Conservation (phyloP, 179 eudicot species). For the Beta macrorhiza region DNA sequence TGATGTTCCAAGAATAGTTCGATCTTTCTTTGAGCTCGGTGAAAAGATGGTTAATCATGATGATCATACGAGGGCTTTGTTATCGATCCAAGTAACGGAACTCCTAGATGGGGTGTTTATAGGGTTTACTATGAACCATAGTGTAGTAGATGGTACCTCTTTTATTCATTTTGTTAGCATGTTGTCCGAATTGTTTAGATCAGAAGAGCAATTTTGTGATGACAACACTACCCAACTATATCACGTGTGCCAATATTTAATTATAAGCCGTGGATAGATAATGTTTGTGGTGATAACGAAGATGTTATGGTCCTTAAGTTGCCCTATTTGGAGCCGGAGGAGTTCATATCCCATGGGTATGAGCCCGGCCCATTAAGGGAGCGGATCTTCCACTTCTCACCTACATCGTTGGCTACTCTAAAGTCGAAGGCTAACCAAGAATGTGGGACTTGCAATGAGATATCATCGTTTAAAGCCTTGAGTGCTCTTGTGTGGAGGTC, state of each 20-base stretch:
- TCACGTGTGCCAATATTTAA: background rate
- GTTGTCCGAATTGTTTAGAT: background rate
- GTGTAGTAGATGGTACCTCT: constrained; percentile 8
- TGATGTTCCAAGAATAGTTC: too few species aligned
- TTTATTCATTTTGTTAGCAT: background rate
- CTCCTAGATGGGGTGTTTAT: constrained; percentile 6
- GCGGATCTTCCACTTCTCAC: constrained; percentile 28
- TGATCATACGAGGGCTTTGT: constrained; percentile 18
- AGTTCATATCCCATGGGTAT: background rate
- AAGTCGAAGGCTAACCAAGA: constrained; percentile 35
- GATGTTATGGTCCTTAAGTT: background rate
- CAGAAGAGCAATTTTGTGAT: background rate
- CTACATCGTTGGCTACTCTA: constrained; percentile 1
- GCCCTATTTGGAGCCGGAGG: constrained; percentile 14
- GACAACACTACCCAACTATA: background rate
- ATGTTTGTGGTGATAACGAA: too few species aligned
- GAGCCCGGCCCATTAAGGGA: constrained; percentile 13
- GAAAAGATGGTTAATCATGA: background rate
- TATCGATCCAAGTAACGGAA: constrained; percentile 18
- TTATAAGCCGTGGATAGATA: background rate
- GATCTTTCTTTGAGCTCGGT: background rate
- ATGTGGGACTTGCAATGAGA: background rate
- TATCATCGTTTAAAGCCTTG: constrained; percentile 35
- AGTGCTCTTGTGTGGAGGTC: constrained; percentile 23
- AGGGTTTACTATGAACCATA: constrained; percentile 5